phyloP scores from a whole-genome alignment of 106 monocot genomes.

The Triglochin maritima region DNA sequence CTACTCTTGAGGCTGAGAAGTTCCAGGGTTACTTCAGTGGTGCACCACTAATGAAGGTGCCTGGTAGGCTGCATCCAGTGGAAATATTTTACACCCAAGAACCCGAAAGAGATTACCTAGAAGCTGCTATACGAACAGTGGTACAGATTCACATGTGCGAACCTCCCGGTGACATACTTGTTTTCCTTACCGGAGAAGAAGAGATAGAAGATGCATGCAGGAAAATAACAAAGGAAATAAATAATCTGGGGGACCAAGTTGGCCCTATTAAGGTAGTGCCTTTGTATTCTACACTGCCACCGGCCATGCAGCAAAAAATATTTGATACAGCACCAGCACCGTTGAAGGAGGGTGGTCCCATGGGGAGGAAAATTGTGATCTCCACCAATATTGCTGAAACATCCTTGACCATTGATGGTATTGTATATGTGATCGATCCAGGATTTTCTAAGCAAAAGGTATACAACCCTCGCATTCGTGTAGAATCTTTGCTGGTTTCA shows the following conservation, averaged over 20 bases:
- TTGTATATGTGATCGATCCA: constrained; percentile 29
- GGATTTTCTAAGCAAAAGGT: constrained; percentile 32
- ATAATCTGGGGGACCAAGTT: constrained; percentile 28
- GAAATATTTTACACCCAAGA: constrained; percentile 28
- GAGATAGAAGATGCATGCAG: constrained; percentile 30
- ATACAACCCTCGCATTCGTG: constrained; percentile 27
- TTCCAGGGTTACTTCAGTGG: constrained; percentile 26
- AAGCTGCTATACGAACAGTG: constrained; percentile 27
- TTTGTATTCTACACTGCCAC: constrained; percentile 23
- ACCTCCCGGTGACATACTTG: constrained; percentile 27
- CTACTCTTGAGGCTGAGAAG: constrained; percentile 28
- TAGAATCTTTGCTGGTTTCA: constrained; percentile 23
- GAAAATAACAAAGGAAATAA: constrained; percentile 24
- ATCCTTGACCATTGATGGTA: constrained; percentile 28
- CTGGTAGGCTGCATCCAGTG: constrained; percentile 26
- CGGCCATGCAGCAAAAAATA: constrained; percentile 31
- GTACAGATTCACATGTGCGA: constrained; percentile 29
- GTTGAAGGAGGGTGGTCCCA: constrained; percentile 17
- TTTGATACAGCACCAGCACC: constrained; percentile 23
- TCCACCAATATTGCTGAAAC: constrained; percentile 29
- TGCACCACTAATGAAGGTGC: constrained; percentile 29
- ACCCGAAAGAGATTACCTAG: constrained; percentile 28
- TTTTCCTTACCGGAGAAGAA: constrained; percentile 31
- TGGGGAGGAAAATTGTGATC: constrained; percentile 26
- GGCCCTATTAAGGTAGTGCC: constrained; percentile 25